Base-by-base conservation (phyloP, 2,329 filamentous ascomycete genomes). In the Fusarium foetens region DNA sequence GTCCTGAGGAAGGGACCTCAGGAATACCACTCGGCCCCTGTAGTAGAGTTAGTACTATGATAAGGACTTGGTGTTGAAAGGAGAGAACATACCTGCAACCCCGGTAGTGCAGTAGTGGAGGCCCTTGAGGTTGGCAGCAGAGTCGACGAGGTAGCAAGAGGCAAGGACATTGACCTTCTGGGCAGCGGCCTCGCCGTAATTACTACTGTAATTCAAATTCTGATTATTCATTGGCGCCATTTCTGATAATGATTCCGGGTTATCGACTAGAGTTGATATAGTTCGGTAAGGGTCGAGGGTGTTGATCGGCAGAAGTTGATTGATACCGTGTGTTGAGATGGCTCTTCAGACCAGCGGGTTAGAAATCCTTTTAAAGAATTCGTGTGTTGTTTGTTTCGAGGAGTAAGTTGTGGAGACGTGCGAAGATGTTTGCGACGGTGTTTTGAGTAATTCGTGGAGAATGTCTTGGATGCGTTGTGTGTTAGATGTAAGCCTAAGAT, bases 91-190 rank as follows among this genome's bases (percentile, higher is more conserved):
- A 92, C 91, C 93, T 89, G 92, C 89, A 86, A 90, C 92, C 89
- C 91, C 89, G 86, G 93, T 95, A 93, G 94, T 95, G 90, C 93
- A 97, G 91, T 97, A 97, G 87, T 97, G 94, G 86, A 96, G 92
- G 82, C 93, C 93, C 82, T 91, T 91, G 79, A 97, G 88, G 80
- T 86, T 88, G 82, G 90, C 88, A 77, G 91, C 88, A 79, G 86
- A 86, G 84, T 95, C 91, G 83, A 95, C 93, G 78, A 93, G 86
- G 86, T 97, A 98, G 89, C 94, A 97, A 83, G 92, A 95, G 85
- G 95, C 94, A 86, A 95, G 92, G 84, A 96, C 91, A 83, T 93
- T 92, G 86, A 90, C 87, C 83, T 86, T 86, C 78, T 88, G 87
- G 84, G 82, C 86, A 83, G 85, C 85, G 85, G 84, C 87, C 86